Evolutionary conservation across 371 early-diverging fungal genomes (phyloP).

Genomic region (Saksenaea vasiformis): DNA sequence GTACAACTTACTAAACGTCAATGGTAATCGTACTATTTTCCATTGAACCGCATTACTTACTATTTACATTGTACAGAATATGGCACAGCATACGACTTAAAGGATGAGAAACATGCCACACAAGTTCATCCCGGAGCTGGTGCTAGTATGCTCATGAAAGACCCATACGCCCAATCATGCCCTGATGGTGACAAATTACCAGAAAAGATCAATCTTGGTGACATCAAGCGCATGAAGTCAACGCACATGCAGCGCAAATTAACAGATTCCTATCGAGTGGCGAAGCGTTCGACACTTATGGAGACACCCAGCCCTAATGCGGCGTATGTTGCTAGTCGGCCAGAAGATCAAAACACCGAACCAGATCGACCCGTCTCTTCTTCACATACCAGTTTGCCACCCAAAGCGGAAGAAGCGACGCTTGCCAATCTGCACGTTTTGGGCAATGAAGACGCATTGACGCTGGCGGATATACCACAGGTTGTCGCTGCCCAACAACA

Average conservation of each 20-base stretch:
- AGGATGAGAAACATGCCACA: neutral
- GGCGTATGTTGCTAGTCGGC: constrained; percentile 24
- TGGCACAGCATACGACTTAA: neutral
- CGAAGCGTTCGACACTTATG: constrained; percentile 61
- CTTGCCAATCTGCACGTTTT: constrained; percentile 10
- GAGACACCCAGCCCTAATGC: constrained; percentile 50
- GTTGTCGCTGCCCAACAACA: constrained; percentile 8
- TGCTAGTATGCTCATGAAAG: constrained; percentile 7
- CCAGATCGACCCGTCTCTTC: neutral
- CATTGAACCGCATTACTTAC: neutral
- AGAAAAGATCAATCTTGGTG: constrained; percentile 52
- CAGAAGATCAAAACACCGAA: constrained; percentile 15
- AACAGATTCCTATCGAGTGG: constrained; percentile 58
- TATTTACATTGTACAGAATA: neutral
- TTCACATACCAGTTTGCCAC: neutral
- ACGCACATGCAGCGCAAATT: constrained; percentile 58
- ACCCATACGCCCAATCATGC: constrained; percentile 7
- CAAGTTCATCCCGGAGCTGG: neutral
- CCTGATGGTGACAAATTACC: neutral
- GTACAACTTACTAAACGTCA: constrained; percentile 72
- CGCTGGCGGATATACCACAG: constrained; percentile 14
- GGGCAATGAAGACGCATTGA: constrained; percentile 16
- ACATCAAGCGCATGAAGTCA: constrained; percentile 66
- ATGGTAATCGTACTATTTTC: constrained; percentile 54
- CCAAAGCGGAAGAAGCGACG: constrained; percentile 3